Evolutionary conservation across 2,329 filamentous ascomycete species (phyloP), one percentile per base, ranked within the genome.

Genomic region (Diplocarpon mali): DNA sequence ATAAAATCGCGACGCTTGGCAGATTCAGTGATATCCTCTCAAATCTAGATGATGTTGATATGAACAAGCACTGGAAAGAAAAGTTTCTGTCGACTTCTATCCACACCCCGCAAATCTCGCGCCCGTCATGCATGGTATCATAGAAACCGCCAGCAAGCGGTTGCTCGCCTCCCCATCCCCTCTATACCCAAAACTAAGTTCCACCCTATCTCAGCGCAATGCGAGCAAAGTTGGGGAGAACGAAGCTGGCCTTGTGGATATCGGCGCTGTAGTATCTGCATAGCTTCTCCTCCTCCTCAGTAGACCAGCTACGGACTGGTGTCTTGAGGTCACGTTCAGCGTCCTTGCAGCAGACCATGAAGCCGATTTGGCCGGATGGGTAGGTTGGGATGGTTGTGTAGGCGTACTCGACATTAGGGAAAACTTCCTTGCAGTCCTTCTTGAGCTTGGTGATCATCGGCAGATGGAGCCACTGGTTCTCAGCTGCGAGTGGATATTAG

Each of bases 271-370:
- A 98, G 80, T 98, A 98, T 65, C 78, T 78, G 84, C 87, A 95
- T 60, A 90, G 73, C 68, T 86, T 82, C 63, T 86, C 81, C 77
- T 98, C 92, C 69, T 96, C 88, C 69, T 93, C 89, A 53, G 74
- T 64, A 53, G 78, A 73, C 83, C 88, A 94, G 59, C 69, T 73
- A 62, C 92, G 83, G 51, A 95, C 63, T 43, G 92, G 92, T 68
- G 81, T 85, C 67, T 77, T 86, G 64, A 96, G 76, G 69, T 98
- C 77, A 66, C 81, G 78, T 63, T 69, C 79, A 65, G 80, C 72
- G 65, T 96, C 90, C 80, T 98, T 96, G 82, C 76, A 85, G 81
- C 92, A 96, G 64, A 98, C 86, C 89, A 98, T 95, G 82, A 98
- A 98, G 65, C 92, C 92, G 62, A 98, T 98, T 74, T 98, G 92